Conservation (phyloP, 176 grass and related monocot species). For the Triticum timopheevii region DNA sequence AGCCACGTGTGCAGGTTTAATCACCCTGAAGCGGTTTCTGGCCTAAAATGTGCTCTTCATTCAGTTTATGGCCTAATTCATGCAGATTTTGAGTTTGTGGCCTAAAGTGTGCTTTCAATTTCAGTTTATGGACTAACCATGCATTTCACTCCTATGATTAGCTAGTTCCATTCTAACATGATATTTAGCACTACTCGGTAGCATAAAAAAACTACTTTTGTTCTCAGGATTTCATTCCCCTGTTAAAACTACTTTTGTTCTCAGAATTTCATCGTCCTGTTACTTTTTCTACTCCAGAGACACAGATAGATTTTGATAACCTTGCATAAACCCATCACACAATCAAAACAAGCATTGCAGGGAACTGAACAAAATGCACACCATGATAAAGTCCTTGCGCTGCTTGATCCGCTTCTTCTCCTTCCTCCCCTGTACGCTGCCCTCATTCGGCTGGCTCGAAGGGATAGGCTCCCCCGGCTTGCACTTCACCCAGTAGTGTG, state of each 20-base stretch:
- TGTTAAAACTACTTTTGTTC: neutral
- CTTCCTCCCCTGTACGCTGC: constrained; percentile 53
- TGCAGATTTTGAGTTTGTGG: no score
- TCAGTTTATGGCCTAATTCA: no score
- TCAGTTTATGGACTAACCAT: no score
- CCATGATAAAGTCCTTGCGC: constrained; percentile 56
- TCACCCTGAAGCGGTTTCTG: no score
- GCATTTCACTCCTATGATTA: neutral
- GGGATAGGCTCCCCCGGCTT: constrained; percentile 40
- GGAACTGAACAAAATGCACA: neutral
- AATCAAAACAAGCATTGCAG: neutral
- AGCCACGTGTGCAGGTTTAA: no score
- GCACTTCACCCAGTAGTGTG: constrained; percentile 53
- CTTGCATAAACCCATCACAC: neutral
- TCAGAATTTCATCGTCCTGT: neutral
- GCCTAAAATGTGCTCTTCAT: no score
- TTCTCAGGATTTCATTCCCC: neutral
- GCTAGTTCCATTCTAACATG: neutral
- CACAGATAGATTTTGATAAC: neutral
- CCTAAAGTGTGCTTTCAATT: no score
- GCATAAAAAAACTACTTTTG: neutral
- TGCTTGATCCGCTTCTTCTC: constrained; percentile 63
- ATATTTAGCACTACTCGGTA: neutral
- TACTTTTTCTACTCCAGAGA: neutral
- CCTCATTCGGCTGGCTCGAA: constrained; percentile 42